Percentiles rank a stretch among this genome's conserved stretches.
Evolutionary conservation across 1,139 yeast genomes (phyloP).

Genomic region (Lodderomyces orthopsilosis): DNA sequence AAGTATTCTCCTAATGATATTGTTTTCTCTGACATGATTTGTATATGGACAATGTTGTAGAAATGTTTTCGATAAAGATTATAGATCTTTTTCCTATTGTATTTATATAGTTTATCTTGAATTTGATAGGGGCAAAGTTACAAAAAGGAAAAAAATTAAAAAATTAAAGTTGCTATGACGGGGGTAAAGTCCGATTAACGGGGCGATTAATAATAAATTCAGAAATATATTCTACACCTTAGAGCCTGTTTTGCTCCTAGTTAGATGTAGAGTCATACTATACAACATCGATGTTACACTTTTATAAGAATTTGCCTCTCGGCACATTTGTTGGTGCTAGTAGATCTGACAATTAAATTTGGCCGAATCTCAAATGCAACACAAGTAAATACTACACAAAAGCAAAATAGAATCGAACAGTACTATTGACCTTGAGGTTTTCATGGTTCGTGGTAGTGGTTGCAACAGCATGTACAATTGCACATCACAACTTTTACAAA

Average conservation of each 20-base stretch:
- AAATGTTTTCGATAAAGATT: too few relatives aligned
- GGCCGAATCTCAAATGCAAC: background rate
- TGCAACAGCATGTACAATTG: too few relatives aligned
- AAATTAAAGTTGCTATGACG: background rate
- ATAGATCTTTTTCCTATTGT: background rate
- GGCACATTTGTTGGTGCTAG: too few relatives aligned
- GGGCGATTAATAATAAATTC: background rate
- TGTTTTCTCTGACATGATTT: constrained; percentile 13
- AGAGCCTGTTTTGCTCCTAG: background rate
- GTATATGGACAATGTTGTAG: too few relatives aligned
- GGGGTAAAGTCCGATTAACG: background rate
- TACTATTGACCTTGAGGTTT: background rate
- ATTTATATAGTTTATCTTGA: background rate
- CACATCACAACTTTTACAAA: too few relatives aligned
- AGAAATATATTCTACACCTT: too few relatives aligned
- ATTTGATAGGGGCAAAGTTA: background rate
- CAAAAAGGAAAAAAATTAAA: background rate
- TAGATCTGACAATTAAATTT: background rate
- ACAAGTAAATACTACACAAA: background rate
- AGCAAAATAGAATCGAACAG: background rate
- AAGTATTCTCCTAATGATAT: constrained; percentile 59
- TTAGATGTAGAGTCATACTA: too few relatives aligned
- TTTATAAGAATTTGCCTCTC: too few relatives aligned
- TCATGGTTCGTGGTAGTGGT: too few relatives aligned
- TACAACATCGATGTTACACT: too few relatives aligned